Percentiles rank a stretch among this genome's conserved stretches.
phyloP scores from a whole-genome alignment of 306 rosid species.

The Castanopsis chinensis region DNA sequence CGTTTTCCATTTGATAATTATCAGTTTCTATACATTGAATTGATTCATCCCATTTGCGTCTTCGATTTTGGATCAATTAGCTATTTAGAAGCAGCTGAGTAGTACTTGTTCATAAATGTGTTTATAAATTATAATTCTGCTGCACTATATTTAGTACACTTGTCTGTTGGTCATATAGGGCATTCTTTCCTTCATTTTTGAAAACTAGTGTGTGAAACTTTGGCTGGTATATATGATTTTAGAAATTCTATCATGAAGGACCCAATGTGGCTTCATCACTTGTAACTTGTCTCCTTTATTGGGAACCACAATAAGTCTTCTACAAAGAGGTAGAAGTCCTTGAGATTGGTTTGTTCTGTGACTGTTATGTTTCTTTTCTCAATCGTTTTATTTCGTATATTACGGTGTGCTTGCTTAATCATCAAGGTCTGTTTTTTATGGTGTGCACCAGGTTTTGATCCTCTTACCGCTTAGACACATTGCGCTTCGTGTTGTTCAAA shows the following conservation, averaged over 20 bases:
- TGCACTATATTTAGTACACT: not conserved
- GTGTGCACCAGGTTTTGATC: slow-evolving; percentile 66
- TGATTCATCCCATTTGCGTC: not conserved
- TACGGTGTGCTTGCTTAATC: not conserved
- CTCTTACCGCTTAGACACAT: slow-evolving; percentile 75
- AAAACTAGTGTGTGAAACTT: not conserved
- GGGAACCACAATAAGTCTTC: not conserved
- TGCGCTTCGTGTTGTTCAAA: slow-evolving; percentile 69
- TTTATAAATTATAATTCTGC: not conserved
- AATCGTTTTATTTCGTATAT: not conserved
- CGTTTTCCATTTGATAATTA: not conserved
- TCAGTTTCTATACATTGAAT: not conserved
- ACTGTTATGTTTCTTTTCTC: not conserved
- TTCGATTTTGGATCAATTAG: not conserved
- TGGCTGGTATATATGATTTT: not conserved
- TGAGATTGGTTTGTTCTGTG: not conserved
- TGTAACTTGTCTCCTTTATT: not conserved
- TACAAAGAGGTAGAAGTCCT: not conserved
- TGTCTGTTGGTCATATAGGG: not conserved
- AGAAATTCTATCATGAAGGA: not conserved
- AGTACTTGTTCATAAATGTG: not conserved
- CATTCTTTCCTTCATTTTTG: not conserved
- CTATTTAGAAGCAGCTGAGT: not conserved
- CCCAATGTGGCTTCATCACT: not conserved
- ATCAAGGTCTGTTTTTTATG: not conserved